phyloP scores from a whole-genome alignment of 768 basidiomycete genomes.

The Russula brevipes region DNA sequence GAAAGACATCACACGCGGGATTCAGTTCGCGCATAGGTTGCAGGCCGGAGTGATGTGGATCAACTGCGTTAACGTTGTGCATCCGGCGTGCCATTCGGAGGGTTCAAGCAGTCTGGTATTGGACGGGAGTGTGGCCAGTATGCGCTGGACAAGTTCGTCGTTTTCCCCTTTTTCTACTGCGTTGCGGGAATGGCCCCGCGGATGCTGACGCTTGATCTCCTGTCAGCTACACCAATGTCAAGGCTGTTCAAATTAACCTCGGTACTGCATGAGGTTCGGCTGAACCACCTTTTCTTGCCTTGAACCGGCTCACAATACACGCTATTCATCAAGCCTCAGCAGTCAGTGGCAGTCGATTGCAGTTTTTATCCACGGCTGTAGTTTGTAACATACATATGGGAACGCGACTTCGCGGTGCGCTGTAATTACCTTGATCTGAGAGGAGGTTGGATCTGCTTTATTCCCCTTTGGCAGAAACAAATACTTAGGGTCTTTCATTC shows the following conservation, averaged over 20 bases:
- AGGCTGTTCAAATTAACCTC: slow-evolving; percentile 23
- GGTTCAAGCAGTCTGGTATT: slow-evolving; percentile 64
- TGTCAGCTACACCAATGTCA: slow-evolving; percentile 21
- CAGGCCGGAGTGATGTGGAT: slow-evolving; percentile 81
- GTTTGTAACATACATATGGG: no score
- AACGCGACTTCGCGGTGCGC: no score
- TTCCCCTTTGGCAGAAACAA: no score
- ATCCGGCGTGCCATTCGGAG: slow-evolving; percentile 56
- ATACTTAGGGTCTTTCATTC: no score
- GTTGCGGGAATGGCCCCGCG: no score
- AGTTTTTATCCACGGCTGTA: no score
- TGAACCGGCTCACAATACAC: no score
- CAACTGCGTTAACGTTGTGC: slow-evolving; percentile 38
- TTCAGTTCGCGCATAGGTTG: slow-evolving; percentile 65
- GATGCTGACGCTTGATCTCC: background rate
- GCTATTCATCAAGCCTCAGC: no score
- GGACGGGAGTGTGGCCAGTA: slow-evolving; percentile 62
- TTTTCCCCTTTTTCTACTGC: background rate
- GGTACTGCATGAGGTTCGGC: background rate
- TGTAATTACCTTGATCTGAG: no score
- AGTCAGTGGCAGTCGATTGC: no score
- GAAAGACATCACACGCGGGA: slow-evolving; percentile 66
- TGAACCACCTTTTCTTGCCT: no score
- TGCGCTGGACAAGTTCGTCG: slow-evolving; percentile 33
- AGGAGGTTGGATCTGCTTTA: no score